Evolutionary conservation across 257 asterid species (phyloP), one percentile per base, ranked within the genome.

Genomic region (Solanum paucissectum): DNA sequence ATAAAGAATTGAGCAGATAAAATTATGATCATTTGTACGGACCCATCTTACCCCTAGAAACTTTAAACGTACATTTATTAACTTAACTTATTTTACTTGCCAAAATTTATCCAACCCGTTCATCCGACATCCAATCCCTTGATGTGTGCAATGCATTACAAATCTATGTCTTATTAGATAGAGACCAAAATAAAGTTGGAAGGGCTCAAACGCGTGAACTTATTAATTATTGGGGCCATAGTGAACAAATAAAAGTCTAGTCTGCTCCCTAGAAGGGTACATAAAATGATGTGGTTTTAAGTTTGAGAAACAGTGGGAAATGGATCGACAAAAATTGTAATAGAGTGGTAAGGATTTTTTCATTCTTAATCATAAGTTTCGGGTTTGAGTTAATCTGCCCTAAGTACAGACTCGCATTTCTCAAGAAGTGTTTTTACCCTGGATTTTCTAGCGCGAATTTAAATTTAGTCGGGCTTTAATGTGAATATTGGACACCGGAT

Each of bases 151-250:
- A 52, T 52, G 60, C n/a, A 52, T 49, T 49, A 52, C 62, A 52
- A 52, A 52, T 52, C 25, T 34, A 34, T 34, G 82, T 5, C 27
- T 9, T 36, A 9, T 20, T 20, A 74, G 49, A 36, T 74, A 3
- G 16, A 74, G 5, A 36, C 32, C 27, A 10, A 71, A 16, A 32
- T 16, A 52, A 52, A 21, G 7, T 11, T 75, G 4, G 20, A 75
- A 4, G 33, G 68, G 90, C 33, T 71, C 69, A 58, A 27, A 42
- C 55, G 29, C 88, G 89, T 89, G 88, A 83, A 60, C 10, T 74
- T 66, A 87, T 86, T 89, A 82, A 83, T 83, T 42, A 5, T 29
- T 13, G 34, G 27, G 73, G 64, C 87, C 58, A 79, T 75, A 75
- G 6, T 23, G 34, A 77, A 42, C 4, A 79, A 42, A 79, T 44